phyloP scores from a whole-genome alignment of 2,329 filamentous ascomycete genomes.

The Bipolaris cookei region DNA sequence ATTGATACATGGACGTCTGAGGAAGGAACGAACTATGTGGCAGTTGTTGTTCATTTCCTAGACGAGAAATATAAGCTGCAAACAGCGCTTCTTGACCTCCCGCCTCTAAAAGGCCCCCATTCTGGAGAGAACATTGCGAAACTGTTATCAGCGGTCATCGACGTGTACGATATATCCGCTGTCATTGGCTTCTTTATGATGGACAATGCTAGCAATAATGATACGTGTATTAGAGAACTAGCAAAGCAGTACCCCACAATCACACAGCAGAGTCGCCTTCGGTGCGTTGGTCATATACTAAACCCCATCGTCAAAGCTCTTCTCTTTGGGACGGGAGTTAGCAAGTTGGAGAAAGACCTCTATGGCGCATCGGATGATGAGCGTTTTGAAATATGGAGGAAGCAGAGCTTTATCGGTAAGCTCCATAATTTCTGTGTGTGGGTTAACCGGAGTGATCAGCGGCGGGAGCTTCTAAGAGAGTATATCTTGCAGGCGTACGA shows the following conservation, averaged over 20 bases:
- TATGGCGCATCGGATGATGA: not conserved
- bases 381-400: constrained; percentile 1
- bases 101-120: not conserved
- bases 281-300: constrained; percentile 3
- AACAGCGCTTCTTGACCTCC: too few species aligned
- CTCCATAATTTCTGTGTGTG: constrained; percentile 5
- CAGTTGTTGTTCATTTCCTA: too few species aligned
- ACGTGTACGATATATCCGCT: not conserved
- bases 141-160: not conserved
- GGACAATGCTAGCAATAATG: constrained; percentile 3
- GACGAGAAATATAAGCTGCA: too few species aligned
- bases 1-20: too few species aligned
- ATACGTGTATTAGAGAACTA: not conserved
- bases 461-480: constrained; percentile 1
- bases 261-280: not conserved
- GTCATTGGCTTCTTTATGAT: constrained; percentile 4
- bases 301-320: not conserved
- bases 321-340: not conserved
- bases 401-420: not conserved
- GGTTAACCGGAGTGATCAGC: not conserved
- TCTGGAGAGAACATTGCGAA: constrained; percentile 6
- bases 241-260: not conserved
- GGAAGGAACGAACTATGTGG: not conserved
- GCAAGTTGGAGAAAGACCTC: constrained; percentile 6
- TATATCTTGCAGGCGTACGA: not conserved